Conservation (phyloP, 106 monocot genomes). For the Dioscorea alata region DNA sequence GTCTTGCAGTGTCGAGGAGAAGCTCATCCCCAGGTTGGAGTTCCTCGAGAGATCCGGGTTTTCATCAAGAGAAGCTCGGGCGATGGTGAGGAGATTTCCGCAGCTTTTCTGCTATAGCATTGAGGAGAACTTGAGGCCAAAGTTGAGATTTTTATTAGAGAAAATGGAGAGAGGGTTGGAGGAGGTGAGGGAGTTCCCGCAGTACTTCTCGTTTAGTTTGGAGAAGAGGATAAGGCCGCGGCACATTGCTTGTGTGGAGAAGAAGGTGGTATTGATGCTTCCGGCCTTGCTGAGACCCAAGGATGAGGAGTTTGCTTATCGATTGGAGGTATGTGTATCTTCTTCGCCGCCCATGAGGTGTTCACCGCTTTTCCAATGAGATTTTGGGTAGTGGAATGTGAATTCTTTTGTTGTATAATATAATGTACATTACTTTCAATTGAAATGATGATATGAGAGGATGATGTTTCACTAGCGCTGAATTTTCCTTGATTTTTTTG, state of each 20-base stretch:
- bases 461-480: too few relatives aligned
- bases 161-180: constrained; percentile 58
- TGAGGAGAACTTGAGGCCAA: constrained; percentile 62
- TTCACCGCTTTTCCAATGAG: constrained; percentile 54
- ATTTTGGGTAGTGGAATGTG: constrained; percentile 2
- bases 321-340: constrained; percentile 41
- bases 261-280: constrained; percentile 38
- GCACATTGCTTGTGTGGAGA: constrained; percentile 41
- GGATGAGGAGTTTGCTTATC: constrained; percentile 35
- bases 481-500: too few relatives aligned
- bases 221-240: constrained; percentile 61
- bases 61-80: constrained; percentile 18
- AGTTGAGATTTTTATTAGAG: constrained; percentile 40
- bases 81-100: constrained; percentile 75
- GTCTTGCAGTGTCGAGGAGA: constrained; percentile 72
- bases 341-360: constrained; percentile 49
- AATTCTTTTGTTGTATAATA: too few relatives aligned
- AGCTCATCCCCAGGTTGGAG: constrained; percentile 47
- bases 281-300: constrained; percentile 60
- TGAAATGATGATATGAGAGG: too few relatives aligned
- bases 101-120: constrained; percentile 68
- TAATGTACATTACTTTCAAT: too few relatives aligned
- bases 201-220: constrained; percentile 83
- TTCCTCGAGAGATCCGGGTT: constrained; percentile 36
- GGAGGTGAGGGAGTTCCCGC: constrained; percentile 69